Base-by-base conservation (phyloP, 495 filamentous ascomycete species). In the Penicillium alfredii region DNA sequence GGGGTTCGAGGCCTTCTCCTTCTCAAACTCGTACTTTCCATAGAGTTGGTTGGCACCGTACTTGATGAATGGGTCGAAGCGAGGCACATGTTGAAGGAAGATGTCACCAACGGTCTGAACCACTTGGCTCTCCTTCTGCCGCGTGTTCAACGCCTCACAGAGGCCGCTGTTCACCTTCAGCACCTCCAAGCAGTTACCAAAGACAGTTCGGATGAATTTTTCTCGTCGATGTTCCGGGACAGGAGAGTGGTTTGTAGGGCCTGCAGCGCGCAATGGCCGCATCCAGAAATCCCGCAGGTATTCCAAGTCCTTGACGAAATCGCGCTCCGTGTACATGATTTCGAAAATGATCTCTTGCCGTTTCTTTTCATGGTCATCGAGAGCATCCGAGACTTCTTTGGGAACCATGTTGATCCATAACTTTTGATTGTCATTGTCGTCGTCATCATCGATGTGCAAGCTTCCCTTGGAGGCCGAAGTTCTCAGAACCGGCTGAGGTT, bases 201-300 rank as follows among this genome's bases (percentile, higher is more conserved):
- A 99, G 21, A 99, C 92, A 8, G 81, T 95, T 44, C 84, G 77
- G 40, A 99, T 88, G 41, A 95, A 94, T 42, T 81, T 79, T 42
- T 96, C 93, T 35, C 87, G 77, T 26, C 88, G 77, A 43, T 86
- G 77, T 48, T 90, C 81, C 4, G 93, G 90, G 37, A 99, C 90
- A 3, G 88, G 88, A 6, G 90, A 96, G 16, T 72, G 70, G 24
- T 72, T 80, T 11, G 76, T 71, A 11, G 74, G 73, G 37, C 74
- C 77, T 6, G 68, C 70, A 15, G 77, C 77, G 34, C 87, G 81
- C 35, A 99, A 62, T 3, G 93, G 93, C 45, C 87, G 78, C 70
- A 97, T 94, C 93, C 93, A 99, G 75, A 97, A 97, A 65, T 99
- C 93, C 40, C 90, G 80, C 18, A 99, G 64, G 53, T 99, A 99